These are phyloP conservation scores for Leccinum olivaceopallidum DNA, from an alignment of 768 basidiomycete species.

Conservation along the genomic window DNA sequence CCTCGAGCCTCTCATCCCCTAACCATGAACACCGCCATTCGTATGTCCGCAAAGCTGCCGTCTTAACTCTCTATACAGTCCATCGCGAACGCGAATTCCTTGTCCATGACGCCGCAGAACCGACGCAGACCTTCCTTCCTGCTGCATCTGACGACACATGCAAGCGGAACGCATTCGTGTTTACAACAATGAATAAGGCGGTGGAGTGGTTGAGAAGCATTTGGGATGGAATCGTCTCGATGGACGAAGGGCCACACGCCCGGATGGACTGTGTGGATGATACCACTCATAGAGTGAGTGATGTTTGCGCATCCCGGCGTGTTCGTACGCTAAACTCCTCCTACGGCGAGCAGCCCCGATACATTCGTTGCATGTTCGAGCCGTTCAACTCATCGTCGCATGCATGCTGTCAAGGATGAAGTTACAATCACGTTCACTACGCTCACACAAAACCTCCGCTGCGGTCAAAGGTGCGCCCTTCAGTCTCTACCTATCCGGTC, in stretches of 20 bases:
- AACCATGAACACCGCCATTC: conserved; percentile 98
- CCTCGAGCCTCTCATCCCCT: conserved; percentile 93
- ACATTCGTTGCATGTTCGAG: conserved; percentile 93
- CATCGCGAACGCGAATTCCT: conserved; percentile 93
- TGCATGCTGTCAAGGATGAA: conserved; percentile 95
- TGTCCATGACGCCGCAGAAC: conserved; percentile 94
- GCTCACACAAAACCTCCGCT: conserved; percentile 91
- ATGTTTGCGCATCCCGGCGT: not conserved
- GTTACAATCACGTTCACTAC: conserved; percentile 94
- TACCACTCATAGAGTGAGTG: conserved; percentile 74
- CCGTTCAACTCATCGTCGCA: conserved; percentile 86
- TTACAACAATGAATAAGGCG: conserved; percentile 84
- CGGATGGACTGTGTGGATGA: conserved; percentile 86
- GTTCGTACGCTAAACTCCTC: conserved; percentile 7
- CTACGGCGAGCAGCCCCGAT: conserved; percentile 61
- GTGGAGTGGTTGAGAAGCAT: conserved; percentile 88
- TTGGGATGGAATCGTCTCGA: conserved; percentile 75
- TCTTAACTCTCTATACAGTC: conserved; percentile 94
- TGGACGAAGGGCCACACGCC: conserved; percentile 94
- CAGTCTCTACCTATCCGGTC: no score
- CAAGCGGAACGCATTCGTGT: conserved; percentile 96
- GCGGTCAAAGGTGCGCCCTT: conserved; percentile 81
- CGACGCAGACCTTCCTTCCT: conserved; percentile 93
- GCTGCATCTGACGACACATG: conserved; percentile 96
- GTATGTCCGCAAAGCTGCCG: conserved; percentile 97